A percentile compares a stretch with the other conserved stretches of the same genome.
These are phyloP conservation scores for Lepiota venenata DNA, from an alignment of 768 basidiomycete species.

Conservation along the genomic window DNA sequence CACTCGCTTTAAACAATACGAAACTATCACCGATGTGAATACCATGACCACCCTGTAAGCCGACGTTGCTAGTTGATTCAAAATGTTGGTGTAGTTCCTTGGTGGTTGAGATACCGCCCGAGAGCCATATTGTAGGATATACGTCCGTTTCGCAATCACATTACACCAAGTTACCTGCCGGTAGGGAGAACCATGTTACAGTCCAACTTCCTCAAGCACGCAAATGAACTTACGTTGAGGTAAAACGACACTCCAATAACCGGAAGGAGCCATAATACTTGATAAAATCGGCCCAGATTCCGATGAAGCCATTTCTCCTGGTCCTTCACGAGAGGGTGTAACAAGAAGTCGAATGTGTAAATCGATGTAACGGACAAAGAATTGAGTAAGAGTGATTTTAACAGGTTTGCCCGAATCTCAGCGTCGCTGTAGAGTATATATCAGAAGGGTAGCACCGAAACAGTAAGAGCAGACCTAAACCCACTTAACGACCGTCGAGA, in stretches of 20 bases:
- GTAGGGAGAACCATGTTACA: constrained; percentile 1
- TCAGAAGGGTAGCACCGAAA: neutral
- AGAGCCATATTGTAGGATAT: constrained; percentile 65
- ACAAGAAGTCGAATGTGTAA: constrained; percentile 70
- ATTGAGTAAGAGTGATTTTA: constrained; percentile 76
- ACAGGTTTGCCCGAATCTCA: constrained; percentile 70
- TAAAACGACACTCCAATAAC: constrained; percentile 75
- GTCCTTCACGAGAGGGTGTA: constrained; percentile 63
- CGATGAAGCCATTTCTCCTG: constrained; percentile 65
- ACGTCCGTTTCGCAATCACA: constrained; percentile 72
- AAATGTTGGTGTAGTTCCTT: constrained; percentile 63
- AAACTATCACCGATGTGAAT: constrained; percentile 67
- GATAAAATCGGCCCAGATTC: constrained; percentile 76
- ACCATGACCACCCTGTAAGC: constrained; percentile 84
- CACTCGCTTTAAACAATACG: constrained; percentile 58
- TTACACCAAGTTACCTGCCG: constrained; percentile 74
- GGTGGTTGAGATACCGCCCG: constrained; percentile 50
- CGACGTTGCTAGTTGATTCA: constrained; percentile 73
- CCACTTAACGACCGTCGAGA: constrained; percentile 57
- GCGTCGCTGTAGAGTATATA: constrained; percentile 50
- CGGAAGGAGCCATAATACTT: constrained; percentile 75
- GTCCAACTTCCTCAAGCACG: neutral
- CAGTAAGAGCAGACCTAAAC: constrained; percentile 16
- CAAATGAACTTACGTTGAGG: constrained; percentile 62
- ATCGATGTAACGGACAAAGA: constrained; percentile 67